Percentiles rank a stretch among this genome's conserved stretches.
phyloP scores from a whole-genome alignment of 2,329 filamentous ascomycete species.

The Colletotrichum salicis region DNA sequence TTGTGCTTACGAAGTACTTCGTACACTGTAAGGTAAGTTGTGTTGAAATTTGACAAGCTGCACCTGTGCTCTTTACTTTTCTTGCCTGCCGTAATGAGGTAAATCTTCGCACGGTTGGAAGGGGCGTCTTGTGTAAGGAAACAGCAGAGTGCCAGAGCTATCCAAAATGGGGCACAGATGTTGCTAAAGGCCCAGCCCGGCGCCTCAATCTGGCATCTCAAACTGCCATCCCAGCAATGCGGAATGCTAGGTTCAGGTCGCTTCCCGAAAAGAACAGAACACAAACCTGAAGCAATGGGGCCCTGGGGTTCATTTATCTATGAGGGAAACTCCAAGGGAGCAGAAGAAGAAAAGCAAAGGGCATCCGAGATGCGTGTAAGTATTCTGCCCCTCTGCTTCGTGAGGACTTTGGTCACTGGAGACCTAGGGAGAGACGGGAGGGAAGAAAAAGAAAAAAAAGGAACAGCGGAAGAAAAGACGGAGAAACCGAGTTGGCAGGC shows the following conservation, averaged over 20 bases:
- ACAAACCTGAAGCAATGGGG: background rate
- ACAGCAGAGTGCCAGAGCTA: background rate
- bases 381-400: background rate
- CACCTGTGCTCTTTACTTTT: too few species aligned
- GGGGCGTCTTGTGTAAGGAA: background rate
- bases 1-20: too few species aligned
- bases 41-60: too few species aligned
- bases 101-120: too few species aligned
- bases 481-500: background rate
- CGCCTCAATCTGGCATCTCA: background rate
- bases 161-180: background rate
- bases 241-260: background rate
- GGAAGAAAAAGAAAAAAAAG: background rate
- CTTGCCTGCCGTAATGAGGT: too few species aligned
- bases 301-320: background rate
- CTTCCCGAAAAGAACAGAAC: background rate
- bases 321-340: background rate
- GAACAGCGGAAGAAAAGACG: background rate
- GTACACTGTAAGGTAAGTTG: too few species aligned
- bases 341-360: background rate
- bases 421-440: too few species aligned
- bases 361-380: too few species aligned
- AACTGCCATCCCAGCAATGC: background rate
- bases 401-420: background rate
- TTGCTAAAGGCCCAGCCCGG: background rate